Base-by-base conservation (phyloP, 768 basidiomycete genomes). In the Podaxis sp. region DNA sequence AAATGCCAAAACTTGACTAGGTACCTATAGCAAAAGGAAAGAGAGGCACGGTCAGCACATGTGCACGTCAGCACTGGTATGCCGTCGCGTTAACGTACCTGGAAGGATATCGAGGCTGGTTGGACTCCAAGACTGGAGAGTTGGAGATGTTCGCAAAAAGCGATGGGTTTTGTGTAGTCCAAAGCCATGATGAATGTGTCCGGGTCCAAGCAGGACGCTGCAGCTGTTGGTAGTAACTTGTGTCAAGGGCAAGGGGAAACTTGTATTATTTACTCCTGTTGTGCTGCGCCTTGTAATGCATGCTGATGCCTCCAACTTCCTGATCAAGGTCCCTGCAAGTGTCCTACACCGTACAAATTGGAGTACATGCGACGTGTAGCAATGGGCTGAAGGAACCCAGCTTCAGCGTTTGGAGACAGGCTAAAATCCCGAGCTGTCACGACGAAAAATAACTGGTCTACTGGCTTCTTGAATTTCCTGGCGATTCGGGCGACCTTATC, bases 81-180 rank as follows among this genome's bases (percentile, higher is more conserved):
- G 62, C 63, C 66, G 73, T 71, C 74, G 73, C 71, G 76, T 71
- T 66, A 71, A 78, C 82, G 65, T 68, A 90, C 91, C 85, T 97
- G 95, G 78, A 98, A 99, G 18, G 93, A 93, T 69, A 99, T 98
- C 57, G 95, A 95, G 63, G 90, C 87, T 56, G 96, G 97, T 75
- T 99, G 97, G 67, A 99, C 83, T 59, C 95, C 95, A 64, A 98
- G 77, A 71, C 94, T 94, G 25, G 95, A 95, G 68, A 99, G 90
- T 79, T 99, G 92, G 28, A 93, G 79, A 71, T 94, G 92, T 75
- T 94, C 91, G 78, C 88, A 89, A 76, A 93, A 93, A 47, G 91
- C 82, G 71, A 92, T 95, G 52, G 91, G 91, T 79, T 91, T 92
- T 68, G 81, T 79, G 52, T 74, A 71, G 67, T 83, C 82, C 69